These are phyloP conservation scores for Fomitiporia mediterranea DNA, from an alignment of 1,284 basidiomycete genomes.

Conservation along the genomic window DNA sequence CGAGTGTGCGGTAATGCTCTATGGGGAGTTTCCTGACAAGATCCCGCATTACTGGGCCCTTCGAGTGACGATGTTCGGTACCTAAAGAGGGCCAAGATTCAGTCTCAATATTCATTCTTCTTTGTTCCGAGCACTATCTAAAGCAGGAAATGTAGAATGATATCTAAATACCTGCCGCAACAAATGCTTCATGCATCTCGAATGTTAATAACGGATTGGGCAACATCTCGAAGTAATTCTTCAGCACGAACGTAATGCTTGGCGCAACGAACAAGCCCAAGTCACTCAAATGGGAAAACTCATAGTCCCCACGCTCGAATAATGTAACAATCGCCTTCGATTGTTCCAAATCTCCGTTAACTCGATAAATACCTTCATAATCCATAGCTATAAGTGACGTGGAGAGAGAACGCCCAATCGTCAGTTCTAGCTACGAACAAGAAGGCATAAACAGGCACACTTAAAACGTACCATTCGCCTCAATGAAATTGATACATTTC, in stretches of 20 bases:
- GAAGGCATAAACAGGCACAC: no score
- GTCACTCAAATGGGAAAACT: slow-evolving; percentile 86
- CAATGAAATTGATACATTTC: slow-evolving; percentile 93
- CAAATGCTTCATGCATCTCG: slow-evolving; percentile 88
- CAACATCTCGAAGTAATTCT: slow-evolving; percentile 92
- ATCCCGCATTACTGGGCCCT: slow-evolving; percentile 59
- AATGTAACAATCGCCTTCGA: slow-evolving; percentile 91
- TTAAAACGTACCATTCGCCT: slow-evolving; percentile 57
- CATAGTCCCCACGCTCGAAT: slow-evolving; percentile 92
- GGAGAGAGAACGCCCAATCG: slow-evolving; percentile 2
- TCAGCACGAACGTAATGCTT: slow-evolving; percentile 93
- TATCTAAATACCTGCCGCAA: slow-evolving; percentile 51
- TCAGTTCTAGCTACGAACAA: background rate
- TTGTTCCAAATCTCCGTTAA: slow-evolving; percentile 90
- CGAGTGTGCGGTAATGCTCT: slow-evolving; percentile 85
- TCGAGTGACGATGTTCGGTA: slow-evolving; percentile 59
- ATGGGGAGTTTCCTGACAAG: slow-evolving; percentile 77
- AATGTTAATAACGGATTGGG: slow-evolving; percentile 90
- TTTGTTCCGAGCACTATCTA: slow-evolving; percentile 49
- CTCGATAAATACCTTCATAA: slow-evolving; percentile 97
- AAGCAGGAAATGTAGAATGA: no score
- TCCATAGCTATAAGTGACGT: no score
- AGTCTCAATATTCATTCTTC: no score
- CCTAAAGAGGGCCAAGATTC: no score
- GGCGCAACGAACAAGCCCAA: slow-evolving; percentile 91